Evolutionary conservation across 2,329 filamentous ascomycete species (phyloP).

Genomic region (Aulographum hederae): DNA sequence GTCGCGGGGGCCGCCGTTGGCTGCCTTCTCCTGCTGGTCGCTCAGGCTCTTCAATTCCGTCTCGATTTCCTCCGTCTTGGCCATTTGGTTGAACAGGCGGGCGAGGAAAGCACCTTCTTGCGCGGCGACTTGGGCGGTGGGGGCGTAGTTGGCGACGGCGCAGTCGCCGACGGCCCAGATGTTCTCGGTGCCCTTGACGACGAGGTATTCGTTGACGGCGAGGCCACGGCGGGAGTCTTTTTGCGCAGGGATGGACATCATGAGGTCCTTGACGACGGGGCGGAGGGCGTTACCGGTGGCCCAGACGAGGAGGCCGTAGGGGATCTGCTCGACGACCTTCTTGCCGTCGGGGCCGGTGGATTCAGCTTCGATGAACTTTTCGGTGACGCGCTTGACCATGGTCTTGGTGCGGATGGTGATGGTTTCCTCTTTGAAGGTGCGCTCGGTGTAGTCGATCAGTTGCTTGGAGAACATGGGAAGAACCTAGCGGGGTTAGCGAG

Average conservation of each 20-base stretch:
- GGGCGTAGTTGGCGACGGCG: slow-evolving; percentile 91
- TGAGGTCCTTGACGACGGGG: slow-evolving; percentile 76
- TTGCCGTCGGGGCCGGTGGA: slow-evolving; percentile 62
- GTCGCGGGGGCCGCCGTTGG: slow-evolving; percentile 42
- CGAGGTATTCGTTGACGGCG: slow-evolving; percentile 95
- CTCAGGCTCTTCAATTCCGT: slow-evolving; percentile 52
- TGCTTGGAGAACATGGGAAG: slow-evolving; percentile 98
- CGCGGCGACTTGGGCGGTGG: slow-evolving; percentile 87
- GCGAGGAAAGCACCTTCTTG: slow-evolving; percentile 94
- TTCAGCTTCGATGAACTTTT: slow-evolving; percentile 84
- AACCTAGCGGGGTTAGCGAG: slow-evolving; percentile 22
- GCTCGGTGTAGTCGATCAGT: slow-evolving; percentile 97
- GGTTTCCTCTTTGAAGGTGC: slow-evolving; percentile 96
- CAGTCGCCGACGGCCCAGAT: slow-evolving; percentile 98
- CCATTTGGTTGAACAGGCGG: slow-evolving; percentile 96
- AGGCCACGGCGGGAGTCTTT: slow-evolving; percentile 89
- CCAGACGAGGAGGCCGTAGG: slow-evolving; percentile 94
- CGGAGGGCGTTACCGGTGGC: slow-evolving; percentile 92
- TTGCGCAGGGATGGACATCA: slow-evolving; percentile 81
- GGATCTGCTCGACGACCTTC: slow-evolving; percentile 66
- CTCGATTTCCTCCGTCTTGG: slow-evolving; percentile 77
- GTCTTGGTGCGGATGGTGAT: slow-evolving; percentile 97
- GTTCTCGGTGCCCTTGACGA: slow-evolving; percentile 91
- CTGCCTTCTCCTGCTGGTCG: slow-evolving; percentile 40
- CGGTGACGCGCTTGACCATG: slow-evolving; percentile 93